Base-by-base conservation (phyloP, 257 asterid species). In the Capsicum baccatum region DNA sequence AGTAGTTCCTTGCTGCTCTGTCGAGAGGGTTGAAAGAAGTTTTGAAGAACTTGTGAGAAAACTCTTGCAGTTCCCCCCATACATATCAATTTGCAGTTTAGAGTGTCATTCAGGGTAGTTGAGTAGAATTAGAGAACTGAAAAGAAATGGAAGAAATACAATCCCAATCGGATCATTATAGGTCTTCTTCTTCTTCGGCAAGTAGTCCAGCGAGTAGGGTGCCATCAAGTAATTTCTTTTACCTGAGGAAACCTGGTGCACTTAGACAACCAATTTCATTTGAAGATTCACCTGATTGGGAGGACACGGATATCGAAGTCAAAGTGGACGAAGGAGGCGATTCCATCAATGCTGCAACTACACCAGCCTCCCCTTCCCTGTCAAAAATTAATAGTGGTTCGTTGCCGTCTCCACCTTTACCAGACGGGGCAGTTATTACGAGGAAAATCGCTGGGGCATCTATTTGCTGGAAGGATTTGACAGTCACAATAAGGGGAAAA, bases 271-370 rank as follows among this genome's bases (percentile, higher is more conserved):
- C 99, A 6, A 95, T 97, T 83, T 97, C 99, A 6, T 97, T 95
- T 48, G 99, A 95, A 90, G 99, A 97, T 86, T 97, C 99, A 6
- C 99, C 99, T 0, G 97, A 91, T 56, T 97, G 99, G 99, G 99
- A 91, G 6, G 98, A 95, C 80, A 93, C 98, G 0, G 97, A 97
- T 79, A 83, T 94, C 59, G 99, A 95, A 80, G 98, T 87, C 84
- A 92, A 89, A 88, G 92, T 92, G 80, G 98, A 95, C 63, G 98
- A 91, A 69, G 97, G 97, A 78, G 94, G 92, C 11, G 99, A 95
- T 69, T 94, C 99, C 82, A 92, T 95, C 62, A 89, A 95, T 79
- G 88, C 93, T 16, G 96, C 98, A 9, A 90, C 97, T 19, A 91
- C 97, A 54, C 98, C 98, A 0, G 90, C 86, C 80, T 95, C 99